Evolutionary conservation across 768 basidiomycete genomes (phyloP), one percentile per base, ranked within the genome.

Genomic region (Brasilioporus rufonigricans): DNA sequence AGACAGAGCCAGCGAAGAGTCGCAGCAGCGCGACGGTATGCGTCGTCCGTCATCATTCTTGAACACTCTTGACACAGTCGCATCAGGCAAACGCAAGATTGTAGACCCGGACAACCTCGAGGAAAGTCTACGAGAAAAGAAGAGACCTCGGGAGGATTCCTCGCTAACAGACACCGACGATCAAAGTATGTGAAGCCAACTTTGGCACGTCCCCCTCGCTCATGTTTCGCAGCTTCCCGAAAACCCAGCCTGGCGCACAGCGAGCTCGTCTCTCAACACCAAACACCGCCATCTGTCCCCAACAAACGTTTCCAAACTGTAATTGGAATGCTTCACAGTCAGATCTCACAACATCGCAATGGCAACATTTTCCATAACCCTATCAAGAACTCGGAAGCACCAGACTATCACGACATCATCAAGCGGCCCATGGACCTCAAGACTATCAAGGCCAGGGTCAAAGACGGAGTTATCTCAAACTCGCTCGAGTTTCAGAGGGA

Each of bases 371-470:
- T 96, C 65, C 87, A 90, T 63, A 88, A 89, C 61, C 93, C 94
- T 23, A 93, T 98, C 70, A 91, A 88, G 66, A 80, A 81, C 55
- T 82, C 84, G 21, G 93, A 96, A 59, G 95, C 95, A 8, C 86
- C 93, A 0, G 93, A 93, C 65, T 98, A 98, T 67, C 84, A 85
- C 54, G 89, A 93, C 47, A 90, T 96, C 55, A 91, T 98, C 55
- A 92, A 90, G 64, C 82, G 88, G n/a, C 93, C 96, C 3, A 95
- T 95, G 84, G 94, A 98, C 69, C 79, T 98, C 52, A 96, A 94
- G 71, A 95, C 90, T 0, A 90, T 98, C 67, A 92, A 93, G 69
- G 76, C 76, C n/a, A 82, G 80, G 59, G 84, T 96, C 53, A 90
- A 89, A 63, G 92, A 95, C 62, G 93, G 93, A 0, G 58, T 81